Percentiles rank a stretch among this genome's conserved stretches.
Evolutionary conservation across 176 grass and related monocot genomes (phyloP).

Genomic region (Eleusine indica): DNA sequence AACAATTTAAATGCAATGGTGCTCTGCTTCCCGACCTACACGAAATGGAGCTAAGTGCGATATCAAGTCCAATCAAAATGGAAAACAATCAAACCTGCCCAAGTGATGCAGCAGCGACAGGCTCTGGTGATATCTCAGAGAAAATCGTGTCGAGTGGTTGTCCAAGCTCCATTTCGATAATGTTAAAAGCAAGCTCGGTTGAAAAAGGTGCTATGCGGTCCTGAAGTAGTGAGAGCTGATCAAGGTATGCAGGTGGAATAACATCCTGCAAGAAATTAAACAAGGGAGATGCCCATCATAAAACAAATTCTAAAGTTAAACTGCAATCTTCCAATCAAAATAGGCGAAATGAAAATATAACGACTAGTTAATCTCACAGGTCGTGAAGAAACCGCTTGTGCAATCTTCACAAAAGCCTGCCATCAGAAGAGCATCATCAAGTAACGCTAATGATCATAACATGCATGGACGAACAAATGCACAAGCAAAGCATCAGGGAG

Average conservation of each 20-base stretch:
- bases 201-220: constrained; percentile 95
- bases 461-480: background rate
- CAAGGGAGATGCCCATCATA: constrained; percentile 3
- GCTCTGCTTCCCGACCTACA: background rate
- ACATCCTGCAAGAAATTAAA: constrained; percentile 69
- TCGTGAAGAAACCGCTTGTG: constrained; percentile 88
- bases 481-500: constrained; percentile 11
- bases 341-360: background rate
- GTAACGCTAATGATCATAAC: constrained; percentile 8
- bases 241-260: constrained; percentile 93
- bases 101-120: constrained; percentile 91
- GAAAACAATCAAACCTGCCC: constrained; percentile 66
- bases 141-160: constrained; percentile 76
- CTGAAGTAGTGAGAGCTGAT: constrained; percentile 89
- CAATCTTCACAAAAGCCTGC: constrained; percentile 96
- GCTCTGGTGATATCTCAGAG: constrained; percentile 85
- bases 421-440: constrained; percentile 24
- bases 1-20: constrained; percentile 12
- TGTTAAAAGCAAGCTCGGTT: constrained; percentile 83
- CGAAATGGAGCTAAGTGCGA: background rate
- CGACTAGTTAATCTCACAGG: constrained; percentile 55
- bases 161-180: constrained; percentile 89
- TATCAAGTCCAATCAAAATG: background rate
- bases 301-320: constrained; percentile 7
- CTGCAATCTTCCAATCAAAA: background rate